A percentile compares a stretch with the other conserved stretches of the same genome.
Evolutionary conservation across 495 filamentous ascomycete genomes (phyloP).

Genomic region (Cercophora sp.): DNA sequence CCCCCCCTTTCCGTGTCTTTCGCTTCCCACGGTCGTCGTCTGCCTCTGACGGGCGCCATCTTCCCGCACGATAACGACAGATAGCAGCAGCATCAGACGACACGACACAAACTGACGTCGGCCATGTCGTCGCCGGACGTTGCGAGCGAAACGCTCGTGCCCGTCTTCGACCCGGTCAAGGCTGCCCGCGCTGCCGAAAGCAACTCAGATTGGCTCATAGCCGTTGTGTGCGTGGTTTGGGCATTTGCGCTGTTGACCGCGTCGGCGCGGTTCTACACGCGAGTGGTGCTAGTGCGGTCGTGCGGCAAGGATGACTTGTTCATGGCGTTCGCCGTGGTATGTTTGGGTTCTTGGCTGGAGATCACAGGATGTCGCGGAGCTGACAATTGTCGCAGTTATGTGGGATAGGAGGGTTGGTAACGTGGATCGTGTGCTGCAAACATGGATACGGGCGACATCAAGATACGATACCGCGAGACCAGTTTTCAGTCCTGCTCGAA

Average conservation of each 20-base stretch:
- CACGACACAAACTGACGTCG: neutral
- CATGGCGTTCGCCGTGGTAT: slow-evolving; percentile 37
- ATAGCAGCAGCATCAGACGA: neutral
- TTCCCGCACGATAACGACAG: neutral
- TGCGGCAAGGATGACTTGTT: slow-evolving; percentile 44
- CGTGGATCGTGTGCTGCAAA: slow-evolving; percentile 23
- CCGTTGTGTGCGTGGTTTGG: slow-evolving; percentile 19
- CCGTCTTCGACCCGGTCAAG: slow-evolving; percentile 13
- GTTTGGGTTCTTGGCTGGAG: neutral
- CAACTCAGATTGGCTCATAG: slow-evolving; percentile 17
- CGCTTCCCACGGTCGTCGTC: neutral
- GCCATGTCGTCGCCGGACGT: slow-evolving; percentile 6
- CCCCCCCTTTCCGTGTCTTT: neutral
- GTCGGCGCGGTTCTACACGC: slow-evolving; percentile 30
- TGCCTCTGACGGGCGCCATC: neutral
- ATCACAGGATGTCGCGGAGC: neutral
- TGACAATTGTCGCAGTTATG: slow-evolving; percentile 16
- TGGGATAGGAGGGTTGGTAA: slow-evolving; percentile 14
- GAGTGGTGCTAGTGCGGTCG: slow-evolving; percentile 29
- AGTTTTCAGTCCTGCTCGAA: slow-evolving; percentile 33
- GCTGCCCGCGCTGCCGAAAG: slow-evolving; percentile 20
- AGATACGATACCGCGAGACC: slow-evolving; percentile 21
- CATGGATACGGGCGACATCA: slow-evolving; percentile 38
- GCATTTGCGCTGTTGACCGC: slow-evolving; percentile 19
- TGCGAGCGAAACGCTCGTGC: neutral